phyloP scores from a whole-genome alignment of 805 yeast genomes.

The Debaryomyces tyrocola region DNA sequence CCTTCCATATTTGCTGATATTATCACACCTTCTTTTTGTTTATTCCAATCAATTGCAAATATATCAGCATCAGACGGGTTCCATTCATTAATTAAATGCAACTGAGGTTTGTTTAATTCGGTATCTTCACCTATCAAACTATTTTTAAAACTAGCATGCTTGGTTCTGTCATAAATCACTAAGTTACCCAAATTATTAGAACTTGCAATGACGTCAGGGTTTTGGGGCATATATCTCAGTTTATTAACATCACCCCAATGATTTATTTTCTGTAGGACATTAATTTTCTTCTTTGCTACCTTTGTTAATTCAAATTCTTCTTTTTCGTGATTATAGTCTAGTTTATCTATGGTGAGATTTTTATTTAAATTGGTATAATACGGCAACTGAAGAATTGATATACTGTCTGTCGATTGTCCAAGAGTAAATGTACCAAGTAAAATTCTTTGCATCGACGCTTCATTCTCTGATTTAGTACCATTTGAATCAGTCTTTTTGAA shows the following conservation, averaged over 20 bases:
- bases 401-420: slow-evolving; percentile 52
- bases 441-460: slow-evolving; percentile 36
- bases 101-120: slow-evolving; percentile 48
- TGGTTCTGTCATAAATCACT: slow-evolving; percentile 77
- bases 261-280: slow-evolving; percentile 55
- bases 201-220: slow-evolving; percentile 78
- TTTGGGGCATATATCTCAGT: slow-evolving; percentile 77
- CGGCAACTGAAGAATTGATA: slow-evolving; percentile 36
- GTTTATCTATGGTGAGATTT: slow-evolving; percentile 35
- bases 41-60: slow-evolving; percentile 77
- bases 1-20: slow-evolving; percentile 68
- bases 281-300: slow-evolving; percentile 26
- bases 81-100: slow-evolving; percentile 39
- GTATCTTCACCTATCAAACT: slow-evolving; percentile 20
- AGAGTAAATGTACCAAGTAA: slow-evolving; percentile 66
- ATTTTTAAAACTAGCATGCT: slow-evolving; percentile 50
- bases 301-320: slow-evolving; percentile 39
- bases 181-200: slow-evolving; percentile 66
- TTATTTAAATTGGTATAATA: slow-evolving; percentile 29
- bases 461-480: slow-evolving; percentile 6
- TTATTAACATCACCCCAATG: slow-evolving; percentile 74
- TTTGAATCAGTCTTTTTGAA: neutral
- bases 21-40: slow-evolving; percentile 55
- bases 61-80: slow-evolving; percentile 49
- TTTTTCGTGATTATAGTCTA: slow-evolving; percentile 38